Base-by-base conservation (phyloP, 805 yeast species). In the Dipodascus geniculatus region DNA sequence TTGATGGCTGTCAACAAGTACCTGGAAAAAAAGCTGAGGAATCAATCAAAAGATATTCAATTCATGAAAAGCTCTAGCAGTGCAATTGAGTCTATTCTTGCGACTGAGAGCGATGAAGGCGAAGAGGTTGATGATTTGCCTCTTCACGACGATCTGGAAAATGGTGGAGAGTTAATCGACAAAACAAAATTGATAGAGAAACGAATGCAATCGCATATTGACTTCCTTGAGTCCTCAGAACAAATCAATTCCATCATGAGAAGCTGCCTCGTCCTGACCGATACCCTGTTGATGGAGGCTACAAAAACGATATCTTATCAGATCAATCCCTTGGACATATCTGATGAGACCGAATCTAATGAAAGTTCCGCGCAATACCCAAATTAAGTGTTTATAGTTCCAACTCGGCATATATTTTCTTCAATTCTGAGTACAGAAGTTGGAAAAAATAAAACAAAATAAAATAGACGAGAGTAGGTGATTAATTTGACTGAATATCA, bases 1-100 rank as follows among this genome's bases (percentile, higher is more conserved):
- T 54, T 65, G 35, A 48, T 61, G 42, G 55, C 61, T 2, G 55
- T 64, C 23, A 65, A 65, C 54, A 57, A 58, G 28, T 60, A 59
- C 33, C 56, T 65, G 33, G 68, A 65, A 49, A 55, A 56, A 16
- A 53, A 55, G 31, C 48, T 63, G 23, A 59, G 63, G 2, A 53
- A 55, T 11, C 65, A 62, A 51, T 35, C 48, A n/a, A 56, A 57
- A 17, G 63, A 61, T 11, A 51, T 64, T 6, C 56, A 56, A 9
- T 51, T 48, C 14, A 55, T 63, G 31, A 50, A 49, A 47, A 35
- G 48, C 16, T 22, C 49, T 8, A 17, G 9, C 28, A 47, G 28
- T 14, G 11, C 16, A 8, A 14, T 14, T 47, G 31, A 6, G 14
- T 3, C 17, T 38, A 38, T 38, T n/a, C 11, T 11, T 6, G 44